Percentiles rank a stretch among this genome's conserved stretches.
Conservation (phyloP, 2,329 filamentous ascomycete genomes). For the Sporothrix schenckii region DNA sequence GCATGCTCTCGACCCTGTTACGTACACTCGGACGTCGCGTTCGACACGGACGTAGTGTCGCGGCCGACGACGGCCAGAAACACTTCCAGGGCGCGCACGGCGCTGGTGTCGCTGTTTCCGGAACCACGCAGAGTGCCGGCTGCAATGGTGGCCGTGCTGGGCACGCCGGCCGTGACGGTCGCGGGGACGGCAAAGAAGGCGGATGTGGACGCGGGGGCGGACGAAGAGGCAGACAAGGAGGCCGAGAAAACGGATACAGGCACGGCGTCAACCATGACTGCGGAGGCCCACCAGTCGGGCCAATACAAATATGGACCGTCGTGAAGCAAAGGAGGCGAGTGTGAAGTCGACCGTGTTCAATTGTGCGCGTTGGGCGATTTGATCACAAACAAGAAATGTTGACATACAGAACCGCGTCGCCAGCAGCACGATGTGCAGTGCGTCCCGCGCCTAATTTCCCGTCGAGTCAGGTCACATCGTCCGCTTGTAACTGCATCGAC, state of each 20-base stretch:
- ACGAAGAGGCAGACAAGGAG: not conserved
- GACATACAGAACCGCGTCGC: not conserved
- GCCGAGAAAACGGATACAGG: not conserved
- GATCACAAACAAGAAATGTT: not conserved
- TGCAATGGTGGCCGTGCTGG: slow-evolving; percentile 18
- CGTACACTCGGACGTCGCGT: slow-evolving; percentile 22
- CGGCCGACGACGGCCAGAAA: slow-evolving; percentile 21
- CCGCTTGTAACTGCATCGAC: not conserved
- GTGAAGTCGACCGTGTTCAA: not conserved
- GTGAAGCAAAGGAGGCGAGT: not conserved
- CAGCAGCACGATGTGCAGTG: not conserved
- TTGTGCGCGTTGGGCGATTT: not conserved
- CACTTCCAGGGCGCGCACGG: slow-evolving; percentile 24
- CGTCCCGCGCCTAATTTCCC: not conserved
- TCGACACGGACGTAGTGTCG: not conserved
- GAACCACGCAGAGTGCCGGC: slow-evolving; percentile 5
- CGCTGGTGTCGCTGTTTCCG: slow-evolving; percentile 18
- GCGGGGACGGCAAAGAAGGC: slow-evolving; percentile 17
- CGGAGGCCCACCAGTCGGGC: not conserved
- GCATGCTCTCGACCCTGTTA: not conserved
- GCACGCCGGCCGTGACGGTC: slow-evolving; percentile 19
- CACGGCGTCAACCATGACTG: not conserved
- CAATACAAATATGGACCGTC: not conserved
- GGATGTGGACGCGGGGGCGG: not conserved
- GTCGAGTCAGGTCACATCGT: not conserved